phyloP scores from a whole-genome alignment of 2,329 filamentous ascomycete species.

The Dissoconium aciculare region DNA sequence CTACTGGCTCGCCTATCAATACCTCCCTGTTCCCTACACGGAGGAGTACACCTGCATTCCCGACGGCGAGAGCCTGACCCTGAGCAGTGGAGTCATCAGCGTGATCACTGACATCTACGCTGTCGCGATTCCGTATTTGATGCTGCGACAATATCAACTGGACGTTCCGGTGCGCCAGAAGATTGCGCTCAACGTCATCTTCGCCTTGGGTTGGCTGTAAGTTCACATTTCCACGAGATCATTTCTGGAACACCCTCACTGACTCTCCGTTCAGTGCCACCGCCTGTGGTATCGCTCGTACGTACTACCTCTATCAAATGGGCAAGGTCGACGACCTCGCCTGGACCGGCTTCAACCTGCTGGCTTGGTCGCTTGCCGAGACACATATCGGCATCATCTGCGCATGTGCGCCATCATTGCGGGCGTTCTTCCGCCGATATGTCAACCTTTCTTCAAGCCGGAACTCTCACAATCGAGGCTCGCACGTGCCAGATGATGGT shows the following conservation, averaged over 20 bases:
- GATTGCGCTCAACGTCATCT: constrained; percentile 14
- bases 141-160: constrained; percentile 13
- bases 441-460: not conserved
- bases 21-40: constrained; percentile 5
- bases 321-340: constrained; percentile 12
- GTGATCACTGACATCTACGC: constrained; percentile 16
- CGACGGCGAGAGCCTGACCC: constrained; percentile 5
- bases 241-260: constrained; percentile 1
- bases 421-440: constrained; percentile 20
- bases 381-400: constrained; percentile 20
- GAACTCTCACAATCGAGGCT: no score
- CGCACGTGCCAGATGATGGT: no score
- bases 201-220: constrained; percentile 12
- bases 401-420: constrained; percentile 18
- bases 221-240: not conserved
- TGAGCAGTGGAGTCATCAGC: constrained; percentile 10
- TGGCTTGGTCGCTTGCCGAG: constrained; percentile 18
- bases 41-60: constrained; percentile 9
- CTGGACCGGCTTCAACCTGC: constrained; percentile 17
- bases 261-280: constrained; percentile 9
- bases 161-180: constrained; percentile 13
- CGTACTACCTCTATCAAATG: constrained; percentile 14
- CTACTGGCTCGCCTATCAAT: constrained; percentile 12
- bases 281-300: constrained; percentile 13
- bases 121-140: constrained; percentile 14